phyloP scores from a whole-genome alignment of 139 green algal species.

The Astrephomene gubernaculifera region DNA sequence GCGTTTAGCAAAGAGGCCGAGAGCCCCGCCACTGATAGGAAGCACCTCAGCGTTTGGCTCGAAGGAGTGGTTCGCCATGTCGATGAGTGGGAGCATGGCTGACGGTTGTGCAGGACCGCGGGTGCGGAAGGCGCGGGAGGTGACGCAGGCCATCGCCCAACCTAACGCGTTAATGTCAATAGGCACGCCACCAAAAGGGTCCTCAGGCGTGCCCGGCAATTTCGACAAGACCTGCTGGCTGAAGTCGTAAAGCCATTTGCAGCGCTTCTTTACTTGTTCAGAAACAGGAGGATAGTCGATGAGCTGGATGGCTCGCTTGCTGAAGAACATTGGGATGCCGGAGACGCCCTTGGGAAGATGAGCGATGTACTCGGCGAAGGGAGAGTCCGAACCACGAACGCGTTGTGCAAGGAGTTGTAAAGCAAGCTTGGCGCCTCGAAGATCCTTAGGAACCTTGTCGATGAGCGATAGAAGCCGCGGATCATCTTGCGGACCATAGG shows the following conservation, averaged over 20 bases:
- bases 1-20: constrained; percentile 58
- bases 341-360: constrained; percentile 72
- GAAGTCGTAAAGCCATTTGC: constrained; percentile 43
- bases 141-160: constrained; percentile 83
- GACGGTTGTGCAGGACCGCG: constrained; percentile 70
- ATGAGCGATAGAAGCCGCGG: constrained; percentile 71
- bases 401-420: constrained; percentile 58
- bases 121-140: constrained; percentile 79
- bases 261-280: constrained; percentile 66
- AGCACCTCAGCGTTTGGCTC: constrained; percentile 70
- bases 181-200: constrained; percentile 70
- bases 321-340: constrained; percentile 88
- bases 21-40: constrained; percentile 28
- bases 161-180: constrained; percentile 83
- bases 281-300: constrained; percentile 83
- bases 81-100: constrained; percentile 83
- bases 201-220: constrained; percentile 59
- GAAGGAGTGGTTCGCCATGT: constrained; percentile 87
- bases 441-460: constrained; percentile 73
- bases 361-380: constrained; percentile 74
- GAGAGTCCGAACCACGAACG: constrained; percentile 45
- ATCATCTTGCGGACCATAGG: constrained; percentile 67
- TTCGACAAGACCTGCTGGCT: constrained; percentile 56
- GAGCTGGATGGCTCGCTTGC: constrained; percentile 56
- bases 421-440: constrained; percentile 80